Evolutionary conservation across 768 basidiomycete genomes (phyloP).

Genomic region (Hygrophorus pudorinus): DNA sequence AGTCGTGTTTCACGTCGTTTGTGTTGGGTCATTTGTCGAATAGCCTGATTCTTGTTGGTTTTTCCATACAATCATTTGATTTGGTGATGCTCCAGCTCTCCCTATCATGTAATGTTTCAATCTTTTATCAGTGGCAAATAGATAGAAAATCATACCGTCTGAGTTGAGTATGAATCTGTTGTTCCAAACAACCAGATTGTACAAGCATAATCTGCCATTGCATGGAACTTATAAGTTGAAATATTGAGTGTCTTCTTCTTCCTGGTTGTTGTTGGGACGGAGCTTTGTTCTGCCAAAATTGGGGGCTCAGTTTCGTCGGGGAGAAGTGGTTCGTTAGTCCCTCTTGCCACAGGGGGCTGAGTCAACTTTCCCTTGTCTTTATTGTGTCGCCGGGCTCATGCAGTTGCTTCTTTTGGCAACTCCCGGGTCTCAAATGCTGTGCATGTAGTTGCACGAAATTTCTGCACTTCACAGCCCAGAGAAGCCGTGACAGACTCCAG

Average conservation of each 20-base stretch:
- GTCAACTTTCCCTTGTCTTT: too few species aligned
- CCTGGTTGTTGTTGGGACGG: background rate
- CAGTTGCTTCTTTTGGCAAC: constrained; percentile 16
- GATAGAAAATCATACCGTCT: constrained; percentile 15
- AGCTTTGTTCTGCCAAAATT: too few species aligned
- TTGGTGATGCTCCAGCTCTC: constrained; percentile 26
- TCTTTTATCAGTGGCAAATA: background rate
- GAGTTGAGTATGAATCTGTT: constrained; percentile 22
- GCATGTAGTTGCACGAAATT: constrained; percentile 14
- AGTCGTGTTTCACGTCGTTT: too few species aligned
- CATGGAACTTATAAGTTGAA: constrained; percentile 21
- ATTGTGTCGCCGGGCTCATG: constrained; percentile 12
- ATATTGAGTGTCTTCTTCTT: constrained; percentile 13
- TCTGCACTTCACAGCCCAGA: constrained; percentile 16
- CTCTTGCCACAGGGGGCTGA: too few species aligned
- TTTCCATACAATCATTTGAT: constrained; percentile 25
- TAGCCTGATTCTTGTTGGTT: constrained; percentile 23
- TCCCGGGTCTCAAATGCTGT: constrained; percentile 13
- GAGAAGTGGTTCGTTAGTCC: too few species aligned
- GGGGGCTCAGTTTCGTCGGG: too few species aligned
- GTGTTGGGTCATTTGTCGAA: too few species aligned
- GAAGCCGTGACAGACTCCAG: constrained; percentile 17
- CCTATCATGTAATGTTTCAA: constrained; percentile 15
- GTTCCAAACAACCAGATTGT: constrained; percentile 17
- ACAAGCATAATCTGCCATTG: constrained; percentile 17